These are phyloP conservation scores for Kitagawia praeruptora DNA, from an alignment of 129 eudicot species.

Conservation along the genomic window DNA sequence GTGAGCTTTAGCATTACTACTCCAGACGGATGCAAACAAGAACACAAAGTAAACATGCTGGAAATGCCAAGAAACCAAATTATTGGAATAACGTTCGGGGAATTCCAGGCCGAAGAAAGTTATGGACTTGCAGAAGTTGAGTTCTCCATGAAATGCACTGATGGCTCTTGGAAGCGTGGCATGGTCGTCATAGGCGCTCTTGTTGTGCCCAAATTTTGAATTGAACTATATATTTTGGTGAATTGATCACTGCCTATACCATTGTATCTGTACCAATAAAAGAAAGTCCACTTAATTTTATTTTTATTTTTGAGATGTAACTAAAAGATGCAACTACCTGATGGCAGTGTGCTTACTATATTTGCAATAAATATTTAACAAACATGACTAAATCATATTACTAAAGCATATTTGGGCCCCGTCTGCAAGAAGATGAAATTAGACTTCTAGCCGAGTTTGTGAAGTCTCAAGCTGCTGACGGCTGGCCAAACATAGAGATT, in stretches of 20 bases:
- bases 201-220: slow-evolving; percentile 33
- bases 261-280: background rate
- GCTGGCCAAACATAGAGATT: slow-evolving; percentile 58
- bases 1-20: slow-evolving; percentile 33
- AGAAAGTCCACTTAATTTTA: background rate
- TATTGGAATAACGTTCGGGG: slow-evolving; percentile 57
- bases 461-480: slow-evolving; percentile 81
- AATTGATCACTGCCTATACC: background rate
- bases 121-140: slow-evolving; percentile 32
- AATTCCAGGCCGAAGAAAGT: slow-evolving; percentile 29
- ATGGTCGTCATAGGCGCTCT: slow-evolving; percentile 53
- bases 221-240: background rate
- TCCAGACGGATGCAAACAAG: slow-evolving; percentile 33
- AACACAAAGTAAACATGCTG: slow-evolving; percentile 38
- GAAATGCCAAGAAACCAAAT: slow-evolving; percentile 47
- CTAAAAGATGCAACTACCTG: background rate
- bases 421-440: slow-evolving; percentile 75
- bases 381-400: too few species aligned
- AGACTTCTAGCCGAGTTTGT: slow-evolving; percentile 78
- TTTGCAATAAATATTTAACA: too few species aligned
- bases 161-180: slow-evolving; percentile 72
- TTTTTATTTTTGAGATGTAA: background rate
- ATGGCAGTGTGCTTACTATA: background rate
- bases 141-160: slow-evolving; percentile 43
- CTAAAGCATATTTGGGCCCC: slow-evolving; percentile 88